Percentiles rank a stretch among this genome's conserved stretches.
Conservation (phyloP, 192 early-diverging fungal genomes). For the Dispira simplex region DNA sequence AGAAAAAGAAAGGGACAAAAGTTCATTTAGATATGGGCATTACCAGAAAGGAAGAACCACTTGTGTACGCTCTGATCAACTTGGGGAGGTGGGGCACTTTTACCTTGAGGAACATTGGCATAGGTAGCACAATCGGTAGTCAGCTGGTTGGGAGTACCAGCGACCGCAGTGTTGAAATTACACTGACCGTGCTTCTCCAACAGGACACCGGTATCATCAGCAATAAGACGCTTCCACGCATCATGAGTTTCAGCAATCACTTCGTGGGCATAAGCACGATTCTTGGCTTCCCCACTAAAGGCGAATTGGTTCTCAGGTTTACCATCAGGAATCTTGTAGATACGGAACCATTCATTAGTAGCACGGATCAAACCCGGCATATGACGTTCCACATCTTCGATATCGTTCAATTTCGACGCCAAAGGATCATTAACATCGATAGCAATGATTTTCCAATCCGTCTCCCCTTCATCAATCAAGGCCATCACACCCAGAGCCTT, state of each 20-base stretch:
- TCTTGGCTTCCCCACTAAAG: conserved; percentile 79
- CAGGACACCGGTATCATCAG: conserved; percentile 38
- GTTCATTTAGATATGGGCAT: conserved; percentile 33
- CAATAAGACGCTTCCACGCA: conserved; percentile 79
- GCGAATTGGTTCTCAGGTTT: conserved; percentile 99
- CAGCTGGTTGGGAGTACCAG: conserved; percentile 58
- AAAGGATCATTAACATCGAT: conserved; percentile 97
- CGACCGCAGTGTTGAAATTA: conserved; percentile 48
- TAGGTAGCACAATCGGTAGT: conserved; percentile 34
- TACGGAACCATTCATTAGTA: conserved; percentile 99
- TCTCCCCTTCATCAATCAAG: conserved; percentile 97
- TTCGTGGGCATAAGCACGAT: conserved; percentile 73
- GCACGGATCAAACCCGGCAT: conserved; percentile 91
- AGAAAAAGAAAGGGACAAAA: conserved; percentile 11
- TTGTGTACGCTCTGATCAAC: conserved; percentile 62
- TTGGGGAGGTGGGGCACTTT: conserved; percentile 5
- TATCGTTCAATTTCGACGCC: conserved; percentile 92
- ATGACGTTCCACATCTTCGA: conserved; percentile 97
- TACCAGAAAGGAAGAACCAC: conserved; percentile 95
- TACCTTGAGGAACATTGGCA: conserved; percentile 36
- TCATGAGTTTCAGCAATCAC: conserved; percentile 87
- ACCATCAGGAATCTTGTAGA: conserved; percentile 99
- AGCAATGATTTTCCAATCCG: conserved; percentile 99
- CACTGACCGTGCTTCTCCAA: conserved; percentile 59
- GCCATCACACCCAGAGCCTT: conserved; percentile 98